phyloP scores from a whole-genome alignment of 78 protist genomes.

The Dictyostelium brefeldianum region DNA sequence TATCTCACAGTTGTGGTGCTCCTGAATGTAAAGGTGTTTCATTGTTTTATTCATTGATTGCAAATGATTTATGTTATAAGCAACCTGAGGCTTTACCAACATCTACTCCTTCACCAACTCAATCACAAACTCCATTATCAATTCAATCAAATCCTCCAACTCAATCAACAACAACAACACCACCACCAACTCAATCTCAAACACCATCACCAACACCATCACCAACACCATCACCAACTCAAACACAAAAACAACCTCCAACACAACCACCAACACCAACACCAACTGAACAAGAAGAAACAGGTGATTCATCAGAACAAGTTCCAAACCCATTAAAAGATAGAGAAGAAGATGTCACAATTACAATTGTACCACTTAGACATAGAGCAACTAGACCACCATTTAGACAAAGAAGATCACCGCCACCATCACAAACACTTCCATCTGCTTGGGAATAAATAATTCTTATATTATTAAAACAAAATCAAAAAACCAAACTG shows the following conservation, averaged over 20 bases:
- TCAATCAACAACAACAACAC: neutral
- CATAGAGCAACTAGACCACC: conserved; percentile 22
- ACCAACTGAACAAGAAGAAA: neutral
- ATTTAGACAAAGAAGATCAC: neutral
- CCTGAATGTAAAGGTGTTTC: conserved; percentile 32
- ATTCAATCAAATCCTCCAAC: neutral
- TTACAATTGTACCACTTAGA: conserved; percentile 7
- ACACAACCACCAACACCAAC: neutral
- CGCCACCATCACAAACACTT: conserved; percentile 8
- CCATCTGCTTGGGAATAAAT: conserved; percentile 17
- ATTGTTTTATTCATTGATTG: conserved; percentile 17
- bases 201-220: neutral
- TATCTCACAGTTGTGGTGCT: neutral
- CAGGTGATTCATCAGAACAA: neutral
- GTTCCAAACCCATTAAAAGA: conserved; percentile 13
- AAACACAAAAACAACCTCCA: neutral
- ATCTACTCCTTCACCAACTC: neutral
- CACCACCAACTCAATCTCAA: neutral
- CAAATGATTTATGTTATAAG: neutral
- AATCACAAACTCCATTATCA: neutral
- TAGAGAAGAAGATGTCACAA: neutral
- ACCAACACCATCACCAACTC: neutral
- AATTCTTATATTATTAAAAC: neutral
- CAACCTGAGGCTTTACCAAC: neutral
- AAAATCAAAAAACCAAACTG: neutral